Conservation (phyloP, 768 basidiomycete genomes). For the Tulasnella sp. region DNA sequence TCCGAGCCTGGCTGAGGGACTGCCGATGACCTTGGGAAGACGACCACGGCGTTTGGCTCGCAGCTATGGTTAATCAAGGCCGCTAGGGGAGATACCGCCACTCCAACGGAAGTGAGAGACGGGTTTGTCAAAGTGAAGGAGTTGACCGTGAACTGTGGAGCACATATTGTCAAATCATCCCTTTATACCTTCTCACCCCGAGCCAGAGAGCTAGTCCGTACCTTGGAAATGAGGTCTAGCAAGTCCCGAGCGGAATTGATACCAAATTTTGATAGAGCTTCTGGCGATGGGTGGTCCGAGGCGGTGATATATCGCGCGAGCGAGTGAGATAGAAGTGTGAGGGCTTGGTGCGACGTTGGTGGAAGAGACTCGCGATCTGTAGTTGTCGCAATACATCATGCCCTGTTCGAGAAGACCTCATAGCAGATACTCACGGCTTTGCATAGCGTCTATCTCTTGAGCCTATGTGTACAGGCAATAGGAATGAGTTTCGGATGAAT, state of each 20-base stretch:
- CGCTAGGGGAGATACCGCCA: conserved; percentile 75
- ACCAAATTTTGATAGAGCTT: conserved; percentile 62
- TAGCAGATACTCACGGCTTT: conserved; percentile 65
- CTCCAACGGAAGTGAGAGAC: conserved; percentile 78
- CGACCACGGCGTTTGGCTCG: conserved; percentile 85
- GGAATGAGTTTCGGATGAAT: neutral
- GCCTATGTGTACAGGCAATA: conserved; percentile 46
- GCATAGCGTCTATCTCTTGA: conserved; percentile 66
- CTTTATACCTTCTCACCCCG: no score
- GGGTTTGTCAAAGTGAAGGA: conserved; percentile 84
- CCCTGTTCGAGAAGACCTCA: neutral
- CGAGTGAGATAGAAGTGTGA: conserved; percentile 73
- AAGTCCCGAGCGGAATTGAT: conserved; percentile 63
- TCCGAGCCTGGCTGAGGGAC: conserved; percentile 50
- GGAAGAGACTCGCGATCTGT: conserved; percentile 63
- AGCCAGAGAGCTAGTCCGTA: conserved; percentile 40
- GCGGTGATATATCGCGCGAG: conserved; percentile 60
- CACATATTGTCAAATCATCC: neutral
- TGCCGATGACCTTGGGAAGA: conserved; percentile 70
- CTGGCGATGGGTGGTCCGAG: conserved; percentile 56
- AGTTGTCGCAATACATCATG: conserved; percentile 1
- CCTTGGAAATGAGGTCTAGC: conserved; percentile 72
- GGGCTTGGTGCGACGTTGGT: conserved; percentile 55
- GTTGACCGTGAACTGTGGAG: conserved; percentile 80
- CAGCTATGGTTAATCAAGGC: conserved; percentile 91